Evolutionary conservation across 2,329 filamentous ascomycete genomes (phyloP).

Genomic region (Alternaria brassicae): DNA sequence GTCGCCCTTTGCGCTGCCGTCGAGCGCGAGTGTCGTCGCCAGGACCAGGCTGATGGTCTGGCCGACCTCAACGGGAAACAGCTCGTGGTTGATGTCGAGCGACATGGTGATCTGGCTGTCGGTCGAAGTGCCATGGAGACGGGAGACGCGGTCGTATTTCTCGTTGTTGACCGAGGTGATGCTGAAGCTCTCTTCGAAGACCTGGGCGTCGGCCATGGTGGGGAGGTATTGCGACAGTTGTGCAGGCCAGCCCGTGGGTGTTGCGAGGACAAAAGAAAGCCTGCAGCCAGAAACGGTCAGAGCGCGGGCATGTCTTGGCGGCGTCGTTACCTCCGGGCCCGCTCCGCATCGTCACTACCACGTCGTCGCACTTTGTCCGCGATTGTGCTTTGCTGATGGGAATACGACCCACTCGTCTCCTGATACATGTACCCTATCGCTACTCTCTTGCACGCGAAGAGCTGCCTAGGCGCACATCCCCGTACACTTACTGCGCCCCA

Average conservation of each 20-base stretch:
- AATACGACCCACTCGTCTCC: neutral
- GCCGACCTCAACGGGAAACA: constrained; percentile 78
- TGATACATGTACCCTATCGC: neutral
- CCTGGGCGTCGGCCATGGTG: constrained; percentile 81
- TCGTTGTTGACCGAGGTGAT: constrained; percentile 79
- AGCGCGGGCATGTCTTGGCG: constrained; percentile 11
- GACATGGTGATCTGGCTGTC: constrained; percentile 81
- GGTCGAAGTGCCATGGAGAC: constrained; percentile 77
- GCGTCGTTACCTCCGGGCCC: constrained; percentile 19
- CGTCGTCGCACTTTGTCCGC: neutral
- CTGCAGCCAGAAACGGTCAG: constrained; percentile 14
- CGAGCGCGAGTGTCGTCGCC: constrained; percentile 83
- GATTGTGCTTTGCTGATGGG: neutral
- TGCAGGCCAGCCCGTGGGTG: neutral
- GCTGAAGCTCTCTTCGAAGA: constrained; percentile 92
- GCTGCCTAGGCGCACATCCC: neutral
- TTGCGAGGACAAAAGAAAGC: constrained; percentile 25
- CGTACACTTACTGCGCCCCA: constrained; percentile 3
- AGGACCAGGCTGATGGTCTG: constrained; percentile 83
- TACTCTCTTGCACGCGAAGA: neutral
- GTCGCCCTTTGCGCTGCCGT: constrained; percentile 70
- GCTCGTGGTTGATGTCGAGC: constrained; percentile 92
- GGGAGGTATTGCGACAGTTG: constrained; percentile 6
- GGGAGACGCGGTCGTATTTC: constrained; percentile 95
- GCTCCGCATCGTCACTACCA: constrained; percentile 17